A percentile compares a stretch with the other conserved stretches of the same genome.
phyloP scores from a whole-genome alignment of 2,329 filamentous ascomycete species.

The Trichoderma oligosporum region DNA sequence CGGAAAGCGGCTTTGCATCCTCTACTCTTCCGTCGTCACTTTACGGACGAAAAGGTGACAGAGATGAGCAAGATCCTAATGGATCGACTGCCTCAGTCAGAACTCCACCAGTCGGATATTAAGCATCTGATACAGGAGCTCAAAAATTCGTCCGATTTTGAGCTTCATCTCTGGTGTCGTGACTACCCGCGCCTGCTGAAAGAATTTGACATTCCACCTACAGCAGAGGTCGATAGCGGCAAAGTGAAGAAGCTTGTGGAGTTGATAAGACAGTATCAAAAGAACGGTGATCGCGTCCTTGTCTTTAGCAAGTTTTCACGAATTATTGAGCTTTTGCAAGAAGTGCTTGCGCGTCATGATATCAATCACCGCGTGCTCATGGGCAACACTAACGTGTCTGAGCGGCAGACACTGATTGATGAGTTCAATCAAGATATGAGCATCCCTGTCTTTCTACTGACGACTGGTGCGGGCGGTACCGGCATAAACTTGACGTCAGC shows the following conservation, averaged over 20 bases:
- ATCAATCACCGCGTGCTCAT: constrained; percentile 84
- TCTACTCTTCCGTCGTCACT: constrained; percentile 78
- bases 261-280: constrained; percentile 67
- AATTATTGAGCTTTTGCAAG: constrained; percentile 83
- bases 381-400: constrained; percentile 74
- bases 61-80: constrained; percentile 77
- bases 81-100: constrained; percentile 58
- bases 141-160: constrained; percentile 58
- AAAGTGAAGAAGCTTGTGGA: constrained; percentile 80
- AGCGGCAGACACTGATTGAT: constrained; percentile 84
- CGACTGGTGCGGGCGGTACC: constrained; percentile 91
- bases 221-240: constrained; percentile 61
- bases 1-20: constrained; percentile 91
- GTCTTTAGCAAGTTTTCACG: constrained; percentile 93
- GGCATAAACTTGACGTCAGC: constrained; percentile 94
- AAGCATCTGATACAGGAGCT: constrained; percentile 54
- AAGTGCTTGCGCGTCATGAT: constrained; percentile 68
- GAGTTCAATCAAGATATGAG: constrained; percentile 70
- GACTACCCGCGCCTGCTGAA: constrained; percentile 52
- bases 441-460: constrained; percentile 89
- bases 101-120: constrained; percentile 50
- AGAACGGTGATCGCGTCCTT: constrained; percentile 79
- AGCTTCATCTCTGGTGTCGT: constrained; percentile 62
- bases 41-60: constrained; percentile 67
- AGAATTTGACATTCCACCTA: constrained; percentile 50